Evolutionary conservation across 768 basidiomycete species (phyloP), one percentile per base, ranked within the genome.

Genomic region (Boletus subcaerulescens): DNA sequence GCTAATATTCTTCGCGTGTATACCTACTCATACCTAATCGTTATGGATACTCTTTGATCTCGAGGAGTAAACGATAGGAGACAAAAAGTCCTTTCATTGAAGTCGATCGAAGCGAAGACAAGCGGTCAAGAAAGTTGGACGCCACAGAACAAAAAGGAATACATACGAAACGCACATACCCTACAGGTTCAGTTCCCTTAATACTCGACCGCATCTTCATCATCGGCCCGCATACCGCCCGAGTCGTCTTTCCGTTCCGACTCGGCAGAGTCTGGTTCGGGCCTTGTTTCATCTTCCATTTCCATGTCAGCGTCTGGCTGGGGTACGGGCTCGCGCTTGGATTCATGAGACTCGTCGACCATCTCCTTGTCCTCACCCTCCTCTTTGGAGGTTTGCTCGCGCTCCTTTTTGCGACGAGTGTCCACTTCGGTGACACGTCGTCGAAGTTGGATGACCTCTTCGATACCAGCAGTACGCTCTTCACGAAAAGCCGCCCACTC

Each of bases 181-280:
- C 64, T 78, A 62, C 57, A 29, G 24, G 52, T 54, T 51, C 45
- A 48, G 33, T 41, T 49, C 36, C 26, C 32, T 71, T 56, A 89
- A 73, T 90, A 91, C 73, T 91, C 89, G 43, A 91, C 87, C 12
- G 87, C 89, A 65, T 90, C 89, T 58, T 90, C 89, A 59, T 87
- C 89, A 54, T 89, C 87, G 46, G 82, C 84, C 59, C 80, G 82
- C 73, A 81, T 78, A 9, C 77, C 67, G 36, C 76, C 69, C 29
- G 77, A 61, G 52, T 83, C 81, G 47, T 83, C 82, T 63, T 83
- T 82, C 64, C 77, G 77, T 56, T 80, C 79, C 43, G 66, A 60
- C 58, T 76, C 77, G 45, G 62, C 54, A 35, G 65, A 63, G 51
- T 79, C 75, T 40, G 57, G 51, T 63, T 59, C 72, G 53, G 41